Conservation (phyloP, 2,329 filamentous ascomycete species). For the Alternaria panax region DNA sequence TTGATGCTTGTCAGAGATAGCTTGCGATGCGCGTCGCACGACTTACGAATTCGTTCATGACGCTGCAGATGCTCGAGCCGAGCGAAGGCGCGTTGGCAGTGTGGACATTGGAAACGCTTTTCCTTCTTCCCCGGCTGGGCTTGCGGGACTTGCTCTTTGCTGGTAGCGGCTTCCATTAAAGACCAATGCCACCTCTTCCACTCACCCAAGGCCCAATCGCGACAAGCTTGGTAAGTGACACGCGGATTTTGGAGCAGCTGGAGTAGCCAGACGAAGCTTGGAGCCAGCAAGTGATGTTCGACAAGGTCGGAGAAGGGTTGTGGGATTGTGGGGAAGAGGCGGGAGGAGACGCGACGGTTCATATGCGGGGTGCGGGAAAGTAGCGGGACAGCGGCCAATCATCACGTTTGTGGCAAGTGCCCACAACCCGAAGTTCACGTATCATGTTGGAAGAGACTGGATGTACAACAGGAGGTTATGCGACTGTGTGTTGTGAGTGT, state of each 20-base stretch:
- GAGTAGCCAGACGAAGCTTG: conserved; percentile 14
- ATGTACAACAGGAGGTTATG: not conserved
- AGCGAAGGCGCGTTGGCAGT: conserved; percentile 46
- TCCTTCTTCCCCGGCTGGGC: conserved; percentile 42
- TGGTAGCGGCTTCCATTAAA: conserved; percentile 32
- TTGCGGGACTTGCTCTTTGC: conserved; percentile 22
- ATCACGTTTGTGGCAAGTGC: not conserved
- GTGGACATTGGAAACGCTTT: conserved; percentile 45
- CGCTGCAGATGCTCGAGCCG: conserved; percentile 52
- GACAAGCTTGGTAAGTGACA: conserved; percentile 3
- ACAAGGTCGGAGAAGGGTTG: conserved; percentile 21
- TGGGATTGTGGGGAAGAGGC: conserved; percentile 34
- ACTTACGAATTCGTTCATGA: conserved; percentile 51
- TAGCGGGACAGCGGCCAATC: conserved; percentile 15
- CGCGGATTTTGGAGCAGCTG: conserved; percentile 6
- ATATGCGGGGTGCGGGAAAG: conserved; percentile 31
- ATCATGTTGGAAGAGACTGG: not conserved
- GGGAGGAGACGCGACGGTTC: conserved; percentile 11
- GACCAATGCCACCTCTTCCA: conserved; percentile 7
- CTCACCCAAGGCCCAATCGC: conserved; percentile 5
- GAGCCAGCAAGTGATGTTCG: conserved; percentile 13
- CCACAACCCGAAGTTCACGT: not conserved
- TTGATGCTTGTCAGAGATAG: conserved; percentile 22
- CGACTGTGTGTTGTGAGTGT: not conserved
- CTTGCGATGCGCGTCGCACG: not conserved